These are phyloP conservation scores for Phialophora chinensis DNA, from an alignment of 2,329 filamentous ascomycete genomes.

Conservation along the genomic window DNA sequence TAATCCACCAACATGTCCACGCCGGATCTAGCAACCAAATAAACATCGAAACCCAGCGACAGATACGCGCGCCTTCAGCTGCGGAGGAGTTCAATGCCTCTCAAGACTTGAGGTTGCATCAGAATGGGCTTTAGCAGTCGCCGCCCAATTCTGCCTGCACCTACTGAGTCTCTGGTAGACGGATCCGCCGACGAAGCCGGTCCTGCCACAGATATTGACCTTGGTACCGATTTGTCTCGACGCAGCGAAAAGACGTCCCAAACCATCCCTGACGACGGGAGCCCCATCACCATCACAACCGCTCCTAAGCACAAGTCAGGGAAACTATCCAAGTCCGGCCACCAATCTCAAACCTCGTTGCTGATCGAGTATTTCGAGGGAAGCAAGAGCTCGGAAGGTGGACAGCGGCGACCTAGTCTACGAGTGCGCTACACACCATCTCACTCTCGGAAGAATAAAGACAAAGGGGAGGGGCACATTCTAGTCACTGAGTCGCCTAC, in stretches of 20 bases:
- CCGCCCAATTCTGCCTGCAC: constrained; percentile 56
- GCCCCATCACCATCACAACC: constrained; percentile 89
- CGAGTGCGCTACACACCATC: constrained; percentile 80
- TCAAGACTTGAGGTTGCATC: constrained; percentile 33
- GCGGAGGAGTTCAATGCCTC: constrained; percentile 29
- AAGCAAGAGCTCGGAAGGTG: constrained; percentile 63
- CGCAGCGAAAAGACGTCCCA: constrained; percentile 58
- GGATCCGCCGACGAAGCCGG: constrained; percentile 51
- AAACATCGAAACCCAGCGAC: constrained; percentile 17
- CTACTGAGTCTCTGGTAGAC: constrained; percentile 51
- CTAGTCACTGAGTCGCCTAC: constrained; percentile 83
- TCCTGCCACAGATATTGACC: constrained; percentile 54
- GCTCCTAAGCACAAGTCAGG: constrained; percentile 68
- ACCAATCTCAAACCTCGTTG: constrained; percentile 82
- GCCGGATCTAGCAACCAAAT: constrained; percentile 5
- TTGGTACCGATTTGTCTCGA: constrained; percentile 56
- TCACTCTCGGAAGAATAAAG: constrained; percentile 58
- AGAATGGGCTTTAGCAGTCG: constrained; percentile 57
- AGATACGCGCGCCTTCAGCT: constrained; percentile 18
- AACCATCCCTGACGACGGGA: constrained; percentile 62
- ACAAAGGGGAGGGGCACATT: constrained; percentile 70
- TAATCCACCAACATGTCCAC: constrained; percentile 19
- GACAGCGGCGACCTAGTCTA: constrained; percentile 79
- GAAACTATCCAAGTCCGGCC: constrained; percentile 58
- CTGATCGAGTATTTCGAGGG: constrained; percentile 96